Evolutionary conservation across 2,329 filamentous ascomycete genomes (phyloP).

Genomic region (Nemania bipapillata): DNA sequence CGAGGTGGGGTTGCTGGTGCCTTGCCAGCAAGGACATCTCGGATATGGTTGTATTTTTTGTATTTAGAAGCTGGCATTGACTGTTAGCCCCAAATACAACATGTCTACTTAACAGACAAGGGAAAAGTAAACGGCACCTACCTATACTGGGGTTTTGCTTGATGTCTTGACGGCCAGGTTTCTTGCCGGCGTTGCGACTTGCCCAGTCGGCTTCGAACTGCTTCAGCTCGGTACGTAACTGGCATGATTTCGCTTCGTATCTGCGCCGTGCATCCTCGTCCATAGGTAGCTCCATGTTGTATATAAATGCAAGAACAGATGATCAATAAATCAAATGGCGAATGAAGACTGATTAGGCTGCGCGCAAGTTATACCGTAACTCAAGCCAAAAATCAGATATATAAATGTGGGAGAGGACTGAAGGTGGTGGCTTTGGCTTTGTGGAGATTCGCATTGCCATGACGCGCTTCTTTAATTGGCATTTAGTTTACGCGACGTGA

Average conservation of each 20-base stretch:
- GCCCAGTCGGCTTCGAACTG: conserved; percentile 77
- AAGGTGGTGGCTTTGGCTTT: no score
- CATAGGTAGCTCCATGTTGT: conserved; percentile 53
- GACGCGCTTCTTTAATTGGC: not conserved
- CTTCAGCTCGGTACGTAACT: conserved; percentile 76
- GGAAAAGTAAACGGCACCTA: conserved; percentile 53
- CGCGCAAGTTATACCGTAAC: conserved; percentile 21
- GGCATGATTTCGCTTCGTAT: conserved; percentile 63
- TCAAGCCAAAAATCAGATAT: conserved; percentile 19
- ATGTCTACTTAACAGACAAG: not conserved
- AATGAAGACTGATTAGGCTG: not conserved
- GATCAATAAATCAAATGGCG: conserved; percentile 17
- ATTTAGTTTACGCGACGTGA: conserved; percentile 16
- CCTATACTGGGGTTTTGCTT: conserved; percentile 77
- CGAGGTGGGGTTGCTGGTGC: conserved; percentile 54
- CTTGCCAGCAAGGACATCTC: conserved; percentile 69
- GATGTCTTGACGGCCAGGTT: conserved; percentile 79
- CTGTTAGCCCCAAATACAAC: not conserved
- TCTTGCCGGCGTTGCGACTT: conserved; percentile 69
- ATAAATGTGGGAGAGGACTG: not conserved
- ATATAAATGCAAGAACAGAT: conserved; percentile 27
- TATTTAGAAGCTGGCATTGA: conserved; percentile 73
- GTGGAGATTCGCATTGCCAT: conserved; percentile 14
- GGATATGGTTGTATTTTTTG: conserved; percentile 76
- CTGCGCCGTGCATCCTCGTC: conserved; percentile 57